Evolutionary conservation across 805 yeast species (phyloP).

Genomic region (Saturnispora hagleri): DNA sequence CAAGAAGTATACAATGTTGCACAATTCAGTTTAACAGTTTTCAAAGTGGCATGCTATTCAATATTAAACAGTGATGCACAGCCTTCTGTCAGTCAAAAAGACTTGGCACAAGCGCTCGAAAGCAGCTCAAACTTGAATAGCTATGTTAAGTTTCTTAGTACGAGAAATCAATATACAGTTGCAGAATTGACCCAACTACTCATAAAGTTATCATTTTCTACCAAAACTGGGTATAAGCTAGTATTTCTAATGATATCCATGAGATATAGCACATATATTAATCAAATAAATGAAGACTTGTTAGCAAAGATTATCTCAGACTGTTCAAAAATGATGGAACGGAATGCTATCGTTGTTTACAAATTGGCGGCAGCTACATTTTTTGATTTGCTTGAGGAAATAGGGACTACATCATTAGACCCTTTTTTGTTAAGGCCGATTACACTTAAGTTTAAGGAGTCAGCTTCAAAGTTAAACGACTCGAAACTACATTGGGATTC

Average conservation of each 20-base stretch:
- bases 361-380: slow-evolving; percentile 7
- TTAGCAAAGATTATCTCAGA: slow-evolving; percentile 6
- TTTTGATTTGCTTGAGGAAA: background rate
- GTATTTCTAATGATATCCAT: slow-evolving; percentile 11
- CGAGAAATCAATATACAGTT: background rate
- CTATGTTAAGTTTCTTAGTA: background rate
- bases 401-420: background rate
- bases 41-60: background rate
- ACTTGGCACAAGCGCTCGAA: background rate
- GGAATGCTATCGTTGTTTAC: slow-evolving; percentile 8
- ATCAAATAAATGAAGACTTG: slow-evolving; percentile 2
- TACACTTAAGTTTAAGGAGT: background rate
- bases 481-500: slow-evolving; percentile 1
- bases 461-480: background rate
- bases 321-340: slow-evolving; percentile 11
- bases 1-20: background rate
- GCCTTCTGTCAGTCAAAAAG: background rate
- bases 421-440: background rate
- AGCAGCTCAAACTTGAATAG: background rate
- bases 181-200: slow-evolving; percentile 2
- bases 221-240: slow-evolving; percentile 13
- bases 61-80: background rate
- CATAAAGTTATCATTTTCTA: slow-evolving; percentile 9
- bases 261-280: slow-evolving; percentile 8
- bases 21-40: background rate